These are phyloP conservation scores for Euclidium syriacum DNA, from an alignment of 345 rosid species.

Conservation along the genomic window DNA sequence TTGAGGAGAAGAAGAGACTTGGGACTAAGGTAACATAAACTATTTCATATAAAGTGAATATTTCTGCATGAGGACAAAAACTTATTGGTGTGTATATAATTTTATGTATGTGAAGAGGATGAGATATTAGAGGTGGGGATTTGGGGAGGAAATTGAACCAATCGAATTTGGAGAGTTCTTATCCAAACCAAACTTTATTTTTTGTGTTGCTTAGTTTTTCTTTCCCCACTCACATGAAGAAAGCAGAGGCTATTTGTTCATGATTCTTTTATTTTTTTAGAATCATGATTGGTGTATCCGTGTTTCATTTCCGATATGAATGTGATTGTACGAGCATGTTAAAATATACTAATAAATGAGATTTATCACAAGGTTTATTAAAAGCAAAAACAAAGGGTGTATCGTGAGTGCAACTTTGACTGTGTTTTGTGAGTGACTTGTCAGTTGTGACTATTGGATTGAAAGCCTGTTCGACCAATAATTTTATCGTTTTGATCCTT, in stretches of 20 bases:
- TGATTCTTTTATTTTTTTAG: too few relatives aligned
- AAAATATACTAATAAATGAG: too few relatives aligned
- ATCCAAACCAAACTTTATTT: conserved; percentile 9
- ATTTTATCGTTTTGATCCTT: too few relatives aligned
- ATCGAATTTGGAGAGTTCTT: conserved; percentile 5
- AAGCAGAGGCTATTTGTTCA: neutral
- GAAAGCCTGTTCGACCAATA: too few relatives aligned
- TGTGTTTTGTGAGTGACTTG: too few relatives aligned
- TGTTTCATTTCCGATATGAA: too few relatives aligned
- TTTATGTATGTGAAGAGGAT: neutral
- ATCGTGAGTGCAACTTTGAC: too few relatives aligned
- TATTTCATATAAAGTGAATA: neutral
- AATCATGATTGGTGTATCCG: too few relatives aligned
- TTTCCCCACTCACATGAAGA: neutral
- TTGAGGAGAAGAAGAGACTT: neutral
- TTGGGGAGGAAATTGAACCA: conserved; percentile 2
- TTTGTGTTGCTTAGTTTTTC: neutral
- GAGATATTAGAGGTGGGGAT: conserved; percentile 10
- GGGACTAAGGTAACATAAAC: neutral
- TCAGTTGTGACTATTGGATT: too few relatives aligned
- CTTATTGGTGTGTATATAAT: neutral
- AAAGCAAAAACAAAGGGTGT: too few relatives aligned
- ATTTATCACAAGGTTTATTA: too few relatives aligned
- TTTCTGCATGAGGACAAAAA: conserved; percentile 8
- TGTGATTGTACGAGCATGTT: too few relatives aligned